Evolutionary conservation across 257 asterid genomes (phyloP).

Genomic region (Lycium ferocissimum): DNA sequence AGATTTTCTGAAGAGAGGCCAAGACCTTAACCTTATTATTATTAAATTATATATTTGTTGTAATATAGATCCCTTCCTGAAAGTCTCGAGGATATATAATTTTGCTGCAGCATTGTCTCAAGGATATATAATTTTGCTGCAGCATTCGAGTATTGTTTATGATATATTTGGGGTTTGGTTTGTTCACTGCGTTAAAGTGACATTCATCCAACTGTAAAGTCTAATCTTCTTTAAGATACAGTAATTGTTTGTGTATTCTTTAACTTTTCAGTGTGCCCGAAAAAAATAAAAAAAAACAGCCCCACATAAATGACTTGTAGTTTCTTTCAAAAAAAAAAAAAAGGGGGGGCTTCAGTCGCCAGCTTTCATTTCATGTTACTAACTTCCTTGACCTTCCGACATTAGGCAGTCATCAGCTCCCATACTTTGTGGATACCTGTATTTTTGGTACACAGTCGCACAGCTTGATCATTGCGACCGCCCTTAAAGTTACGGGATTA

Average conservation of each 20-base stretch:
- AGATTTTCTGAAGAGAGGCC: constrained; percentile 84
- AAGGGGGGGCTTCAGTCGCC: too few species aligned
- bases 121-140: constrained; percentile 20
- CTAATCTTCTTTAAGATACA: constrained; percentile 19
- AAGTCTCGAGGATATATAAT: background rate
- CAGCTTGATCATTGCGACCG: background rate
- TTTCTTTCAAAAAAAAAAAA: background rate
- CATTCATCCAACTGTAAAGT: constrained; percentile 22
- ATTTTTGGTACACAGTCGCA: background rate
- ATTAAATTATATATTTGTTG: constrained; percentile 24
- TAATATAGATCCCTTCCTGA: background rate
- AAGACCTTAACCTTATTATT: constrained; percentile 51
- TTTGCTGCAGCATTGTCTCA: constrained; percentile 8
- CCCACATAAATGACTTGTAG: background rate
- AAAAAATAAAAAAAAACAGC: background rate
- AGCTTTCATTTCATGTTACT: background rate
- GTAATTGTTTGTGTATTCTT: background rate
- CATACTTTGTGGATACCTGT: background rate
- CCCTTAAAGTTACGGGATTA: background rate
- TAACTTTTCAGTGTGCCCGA: background rate
- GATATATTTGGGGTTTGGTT: constrained; percentile 19
- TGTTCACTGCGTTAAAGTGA: background rate
- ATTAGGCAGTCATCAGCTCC: background rate
- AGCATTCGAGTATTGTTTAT: background rate
- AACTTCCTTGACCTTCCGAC: background rate